Evolutionary conservation across 2,329 filamentous ascomycete genomes (phyloP).

Genomic region (Exophiala sp.): DNA sequence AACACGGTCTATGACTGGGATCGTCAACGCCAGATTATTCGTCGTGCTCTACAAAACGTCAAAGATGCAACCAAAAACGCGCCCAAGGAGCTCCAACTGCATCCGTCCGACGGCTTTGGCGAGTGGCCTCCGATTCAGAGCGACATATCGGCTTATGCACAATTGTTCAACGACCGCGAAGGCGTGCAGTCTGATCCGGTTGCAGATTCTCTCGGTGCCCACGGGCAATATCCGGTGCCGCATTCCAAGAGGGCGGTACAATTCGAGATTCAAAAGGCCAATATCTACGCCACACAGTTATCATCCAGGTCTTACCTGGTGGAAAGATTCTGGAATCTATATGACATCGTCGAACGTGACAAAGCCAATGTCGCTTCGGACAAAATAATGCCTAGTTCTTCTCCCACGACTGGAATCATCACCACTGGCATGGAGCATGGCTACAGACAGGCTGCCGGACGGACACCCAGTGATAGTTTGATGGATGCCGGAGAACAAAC

Average conservation of each 20-base stretch:
- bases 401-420: constrained; percentile 23
- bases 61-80: constrained; percentile 66
- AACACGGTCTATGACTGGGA: constrained; percentile 72
- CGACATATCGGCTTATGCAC: constrained; percentile 26
- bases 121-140: constrained; percentile 27
- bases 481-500: constrained; percentile 35
- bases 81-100: constrained; percentile 59
- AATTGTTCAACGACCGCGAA: constrained; percentile 24
- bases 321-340: constrained; percentile 77
- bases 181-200: constrained; percentile 11
- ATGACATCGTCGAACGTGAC: constrained; percentile 58
- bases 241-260: constrained; percentile 49
- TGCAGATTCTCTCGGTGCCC: constrained; percentile 11
- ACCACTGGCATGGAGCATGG: constrained; percentile 23
- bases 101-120: constrained; percentile 25
- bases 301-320: constrained; percentile 80
- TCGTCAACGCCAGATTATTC: constrained; percentile 70
- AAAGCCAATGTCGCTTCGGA: constrained; percentile 20
- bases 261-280: constrained; percentile 88
- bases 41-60: constrained; percentile 66
- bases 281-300: constrained; percentile 78
- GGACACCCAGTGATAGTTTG: constrained; percentile 27
- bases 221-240: constrained; percentile 19
- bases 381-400: constrained; percentile 20
- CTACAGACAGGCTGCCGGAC: constrained; percentile 18